A percentile compares a stretch with the other conserved stretches of the same genome.
phyloP scores from a whole-genome alignment of 192 early-diverging fungal genomes.

The Paraglomus occultum region DNA sequence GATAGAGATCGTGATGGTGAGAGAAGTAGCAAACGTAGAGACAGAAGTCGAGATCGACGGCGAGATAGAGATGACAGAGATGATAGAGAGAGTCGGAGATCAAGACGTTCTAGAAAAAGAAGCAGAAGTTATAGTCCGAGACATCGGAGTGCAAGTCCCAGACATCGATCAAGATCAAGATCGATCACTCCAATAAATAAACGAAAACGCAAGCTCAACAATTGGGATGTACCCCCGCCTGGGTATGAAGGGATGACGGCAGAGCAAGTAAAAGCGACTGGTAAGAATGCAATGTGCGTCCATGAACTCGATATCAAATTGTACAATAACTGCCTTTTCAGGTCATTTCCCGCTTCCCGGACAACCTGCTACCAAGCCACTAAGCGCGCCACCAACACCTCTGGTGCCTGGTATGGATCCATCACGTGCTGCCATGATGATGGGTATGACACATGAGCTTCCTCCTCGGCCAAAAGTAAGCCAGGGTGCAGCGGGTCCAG shows the following conservation, averaged over 20 bases:
- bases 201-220: constrained; percentile 72
- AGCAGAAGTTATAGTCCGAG: constrained; percentile 35
- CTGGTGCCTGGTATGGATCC: constrained; percentile 52
- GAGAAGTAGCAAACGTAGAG: constrained; percentile 32
- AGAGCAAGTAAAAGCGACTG: constrained; percentile 84
- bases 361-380: constrained; percentile 46
- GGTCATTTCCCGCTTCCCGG: constrained; percentile 79
- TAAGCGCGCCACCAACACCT: background rate
- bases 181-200: constrained; percentile 67
- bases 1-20: constrained; percentile 44
- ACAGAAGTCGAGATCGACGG: constrained; percentile 31
- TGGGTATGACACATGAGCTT: constrained; percentile 45
- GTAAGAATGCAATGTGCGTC: constrained; percentile 38
- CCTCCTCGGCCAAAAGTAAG: constrained; percentile 45
- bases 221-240: constrained; percentile 91
- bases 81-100: constrained; percentile 46
- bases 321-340: constrained; percentile 42
- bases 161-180: constrained; percentile 36
- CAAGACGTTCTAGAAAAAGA: constrained; percentile 47
- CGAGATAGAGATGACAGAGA: constrained; percentile 40
- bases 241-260: constrained; percentile 87
- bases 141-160: constrained; percentile 28
- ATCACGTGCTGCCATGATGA: constrained; percentile 50
- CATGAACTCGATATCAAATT: constrained; percentile 18
- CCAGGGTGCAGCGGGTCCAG: constrained; percentile 47